Evolutionary conservation across 2,329 filamentous ascomycete genomes (phyloP), one percentile per base, ranked within the genome.

Genomic region (Penicillium rolfsii): DNA sequence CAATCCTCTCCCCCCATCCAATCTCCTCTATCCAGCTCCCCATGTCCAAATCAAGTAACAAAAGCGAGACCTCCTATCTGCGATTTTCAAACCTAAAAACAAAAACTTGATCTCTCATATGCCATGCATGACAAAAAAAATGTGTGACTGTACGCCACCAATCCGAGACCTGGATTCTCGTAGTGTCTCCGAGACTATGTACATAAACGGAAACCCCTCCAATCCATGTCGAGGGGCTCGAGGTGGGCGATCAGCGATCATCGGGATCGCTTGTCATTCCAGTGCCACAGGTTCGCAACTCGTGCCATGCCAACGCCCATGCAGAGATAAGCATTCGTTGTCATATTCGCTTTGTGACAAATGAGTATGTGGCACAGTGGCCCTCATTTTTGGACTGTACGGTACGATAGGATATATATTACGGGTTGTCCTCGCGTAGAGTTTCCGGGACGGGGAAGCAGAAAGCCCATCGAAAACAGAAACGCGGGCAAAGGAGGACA

Each of bases 91-190:
- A 28, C 28, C 53, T 30, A 40, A 41, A 45, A 30, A n/a, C 24
- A 19, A 36, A 61, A 58, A 66, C 65, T 58, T 67, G 67, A 68
- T 65, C 54, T 38, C 61, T 69, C 67, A 69, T 68, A 68, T 69
- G 62, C 61, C 45, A 66, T 67, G 63, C 66, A 59, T 45, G 52
- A 43, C 19, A 12, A 16, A 46, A 48, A n/a, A 19, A 43, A 24
- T 5, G 14, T 35, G 4, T n/a, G 41, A 22, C 52, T 45, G 46
- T 33, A 53, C 59, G 56, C 59, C 26, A 48, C 45, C 16, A 28
- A 56, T 59, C 46, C 53, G 57, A 62, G 58, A 64, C 64, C 14
- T 55, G 48, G 59, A 65, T 63, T 59, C 60, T 45, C 46, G 19
- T 48, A 48, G 35, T 35, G 11, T 19, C 54, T 16, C n/a, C 54